Base-by-base conservation (phyloP, 768 basidiomycete genomes). In the Pulveroboletus sp. region DNA sequence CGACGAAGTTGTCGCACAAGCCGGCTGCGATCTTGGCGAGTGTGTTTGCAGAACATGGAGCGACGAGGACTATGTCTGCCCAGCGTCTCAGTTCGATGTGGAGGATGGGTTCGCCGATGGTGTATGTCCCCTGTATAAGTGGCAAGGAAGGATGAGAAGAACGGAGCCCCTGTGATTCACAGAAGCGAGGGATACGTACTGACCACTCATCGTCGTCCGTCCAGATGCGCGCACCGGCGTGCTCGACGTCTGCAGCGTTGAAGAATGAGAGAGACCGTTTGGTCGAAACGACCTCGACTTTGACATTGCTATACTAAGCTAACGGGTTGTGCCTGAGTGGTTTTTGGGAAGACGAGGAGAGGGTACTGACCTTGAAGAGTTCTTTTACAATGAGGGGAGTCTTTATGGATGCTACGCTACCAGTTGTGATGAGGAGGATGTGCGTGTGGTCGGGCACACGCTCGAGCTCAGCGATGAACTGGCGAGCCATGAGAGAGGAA, bases 11-110 rank as follows among this genome's bases (percentile, higher is more conserved):
- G 62, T 98, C 95, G 61, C 93, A 96, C 1, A 83, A 58, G 0
- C 96, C 94, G 38, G 82, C 76, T 0, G 93, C 88, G 46, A 99
- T 86, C 70, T 98, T 98, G 8, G 93, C 82, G 17, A 99, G 79
- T 1, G 93, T 94, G 67, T 96, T 97, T n/a, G 95, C 94, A 1
- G 92, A 93, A 62, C 93, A 97, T 0, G 96, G 96, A 0, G 92
- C 92, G 43, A 99, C 79, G 42, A 99, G 83, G 44, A 98, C 93
- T 44, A 97, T 71, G 62, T 99, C 93, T 39, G 95, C 93, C 96
- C 96, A 98, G 48, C 84, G 73, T 31, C 93, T 72, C 3, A 96
- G 82, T 70, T 99, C 93, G 49, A 98, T 98, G 68, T 99, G 96
- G 26, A 97, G 76, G 48, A 98, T 95, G 0, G 93, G 92, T 59